Base-by-base conservation (phyloP, 2,329 filamentous ascomycete genomes). In the Leptographium flavum region DNA sequence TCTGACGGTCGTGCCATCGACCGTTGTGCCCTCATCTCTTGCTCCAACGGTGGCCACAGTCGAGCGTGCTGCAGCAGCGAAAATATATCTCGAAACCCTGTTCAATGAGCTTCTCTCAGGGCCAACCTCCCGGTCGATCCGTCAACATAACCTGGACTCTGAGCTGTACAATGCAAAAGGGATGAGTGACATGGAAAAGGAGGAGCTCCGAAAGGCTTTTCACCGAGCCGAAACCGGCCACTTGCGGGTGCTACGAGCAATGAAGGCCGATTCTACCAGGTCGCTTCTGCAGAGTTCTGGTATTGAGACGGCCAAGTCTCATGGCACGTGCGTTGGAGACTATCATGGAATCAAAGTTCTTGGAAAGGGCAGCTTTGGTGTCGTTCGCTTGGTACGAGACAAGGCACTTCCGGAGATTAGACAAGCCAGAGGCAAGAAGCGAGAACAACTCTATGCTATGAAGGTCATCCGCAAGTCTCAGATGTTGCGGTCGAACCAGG, bases 381-480 rank as follows among this genome's bases (percentile, higher is more conserved):
- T 94, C 22, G 92, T 98, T 15, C 76, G 82, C 39, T 70, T 98
- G 31, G 88, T 96, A 2, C 79, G 79, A 46, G 83, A 88, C 58
- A 81, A 67, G 51, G n/a, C n/a, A 43, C 31, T 3, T 10, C 40
- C 0, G 10, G 10, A 1, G 25, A 31, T 6, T 8, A n/a, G 43
- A 49, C n/a, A 33, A 22, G 4, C 45, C 44, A 2, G 39, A 5
- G 8, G 11, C 21, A 21, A 33, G 15, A 45, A 40, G 19, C 36
- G 21, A 47, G 73, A 70, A 42, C 73, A 83, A 47, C 78, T 94
- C 1, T 96, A 82, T 59, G 92, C 92, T 14, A 95, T 96, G 90
- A 96, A 96, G 59, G 84, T 94, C 28, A 96, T 96, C 53, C 79
- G 83, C 47, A 98, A 98, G 59, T 86, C 86, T 1, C 80, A 87